These are phyloP conservation scores for Botrytis paeoniae DNA, from an alignment of 2,329 filamentous ascomycete species.

Conservation along the genomic window DNA sequence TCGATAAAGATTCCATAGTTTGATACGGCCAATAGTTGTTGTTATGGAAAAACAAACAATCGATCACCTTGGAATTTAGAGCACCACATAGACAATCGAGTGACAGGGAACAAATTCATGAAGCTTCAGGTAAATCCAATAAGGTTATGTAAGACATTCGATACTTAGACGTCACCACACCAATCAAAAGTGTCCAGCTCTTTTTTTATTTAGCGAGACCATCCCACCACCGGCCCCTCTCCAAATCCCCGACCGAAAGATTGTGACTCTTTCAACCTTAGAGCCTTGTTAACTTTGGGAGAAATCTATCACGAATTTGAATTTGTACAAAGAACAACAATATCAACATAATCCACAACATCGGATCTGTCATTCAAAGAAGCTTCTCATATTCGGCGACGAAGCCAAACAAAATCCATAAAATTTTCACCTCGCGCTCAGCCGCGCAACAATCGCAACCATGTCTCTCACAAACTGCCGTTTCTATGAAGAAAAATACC, in stretches of 20 bases:
- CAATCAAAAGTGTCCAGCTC: constrained; percentile 14
- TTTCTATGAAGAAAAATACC: constrained; percentile 97
- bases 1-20: constrained; percentile 4
- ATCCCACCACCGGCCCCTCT: constrained; percentile 19
- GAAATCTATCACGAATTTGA: constrained; percentile 17
- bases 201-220: constrained; percentile 18
- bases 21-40: neutral
- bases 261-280: constrained; percentile 17
- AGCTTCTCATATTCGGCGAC: neutral
- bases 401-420: constrained; percentile 14
- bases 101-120: constrained; percentile 3
- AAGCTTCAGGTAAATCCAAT: neutral
- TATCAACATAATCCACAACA: neutral
- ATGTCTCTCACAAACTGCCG: constrained; percentile 97
- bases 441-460: constrained; percentile 48
- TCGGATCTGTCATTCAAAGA: neutral
- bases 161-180: constrained; percentile 6
- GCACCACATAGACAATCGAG: neutral
- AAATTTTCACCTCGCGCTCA: constrained; percentile 23
- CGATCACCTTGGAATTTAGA: neutral
- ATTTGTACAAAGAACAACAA: constrained; percentile 13
- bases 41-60: neutral
- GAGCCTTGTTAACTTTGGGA: neutral
- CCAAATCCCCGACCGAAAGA: constrained; percentile 10
- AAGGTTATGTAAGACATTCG: neutral